Conservation (phyloP, 352 stramenopile species). For the Globisporangium radiosum region DNA sequence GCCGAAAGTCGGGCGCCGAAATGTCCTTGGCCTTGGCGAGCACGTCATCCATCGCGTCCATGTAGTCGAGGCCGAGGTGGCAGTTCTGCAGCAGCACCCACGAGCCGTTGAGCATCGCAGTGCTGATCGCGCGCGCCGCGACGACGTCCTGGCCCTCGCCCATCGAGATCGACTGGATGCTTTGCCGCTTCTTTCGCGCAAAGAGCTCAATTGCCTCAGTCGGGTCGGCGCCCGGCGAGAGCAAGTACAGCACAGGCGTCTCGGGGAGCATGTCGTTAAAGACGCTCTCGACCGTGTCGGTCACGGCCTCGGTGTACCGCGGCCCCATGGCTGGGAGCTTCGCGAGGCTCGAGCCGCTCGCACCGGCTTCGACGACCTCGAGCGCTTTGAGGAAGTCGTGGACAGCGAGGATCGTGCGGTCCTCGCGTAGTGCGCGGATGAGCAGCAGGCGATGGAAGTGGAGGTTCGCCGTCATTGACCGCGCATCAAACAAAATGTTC, state of each 20-base stretch:
- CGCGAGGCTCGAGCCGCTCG: conserved; percentile 18
- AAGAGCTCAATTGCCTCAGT: conserved; percentile 71
- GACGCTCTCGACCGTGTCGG: conserved; percentile 66
- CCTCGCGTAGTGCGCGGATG: conserved; percentile 59
- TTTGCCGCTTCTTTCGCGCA: conserved; percentile 61
- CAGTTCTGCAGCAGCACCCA: conserved; percentile 83
- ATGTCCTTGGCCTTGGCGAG: conserved; percentile 35
- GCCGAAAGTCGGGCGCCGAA: conserved; percentile 41
- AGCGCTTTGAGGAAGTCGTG: conserved; percentile 58
- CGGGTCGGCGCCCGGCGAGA: conserved; percentile 64
- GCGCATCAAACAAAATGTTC: conserved; percentile 49
- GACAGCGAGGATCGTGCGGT: conserved; percentile 66
- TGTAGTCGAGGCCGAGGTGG: conserved; percentile 60
- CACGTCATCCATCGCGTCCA: conserved; percentile 53
- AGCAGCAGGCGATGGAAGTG: conserved; percentile 70
- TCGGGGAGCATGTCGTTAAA: conserved; percentile 59
- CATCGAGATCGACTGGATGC: conserved; percentile 68
- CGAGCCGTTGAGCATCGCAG: conserved; percentile 62
- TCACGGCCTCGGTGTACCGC: conserved; percentile 55
- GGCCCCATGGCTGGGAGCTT: conserved; percentile 56
- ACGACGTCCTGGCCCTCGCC: conserved; percentile 68
- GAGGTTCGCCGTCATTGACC: conserved; percentile 52
- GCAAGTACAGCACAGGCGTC: conserved; percentile 62
- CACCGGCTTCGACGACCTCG: conserved; percentile 42
- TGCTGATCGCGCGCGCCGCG: conserved; percentile 41